Percentiles rank a stretch among this genome's conserved stretches.
phyloP scores from a whole-genome alignment of 176 grass and related monocot genomes.

The Echinochloa phyllopogon region DNA sequence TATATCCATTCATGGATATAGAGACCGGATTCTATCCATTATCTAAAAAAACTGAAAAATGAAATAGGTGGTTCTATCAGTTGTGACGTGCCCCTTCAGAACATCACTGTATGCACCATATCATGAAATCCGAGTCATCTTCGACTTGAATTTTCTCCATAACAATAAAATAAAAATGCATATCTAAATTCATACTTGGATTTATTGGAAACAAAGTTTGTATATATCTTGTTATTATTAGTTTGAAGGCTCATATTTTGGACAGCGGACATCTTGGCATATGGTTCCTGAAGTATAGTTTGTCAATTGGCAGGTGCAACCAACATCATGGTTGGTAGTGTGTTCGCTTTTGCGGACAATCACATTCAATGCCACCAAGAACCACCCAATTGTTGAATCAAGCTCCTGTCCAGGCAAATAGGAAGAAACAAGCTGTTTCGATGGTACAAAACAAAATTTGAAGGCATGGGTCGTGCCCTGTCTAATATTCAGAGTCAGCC shows the following conservation, averaged over 20 bases:
- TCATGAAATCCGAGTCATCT: too few relatives aligned
- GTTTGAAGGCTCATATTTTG: neutral
- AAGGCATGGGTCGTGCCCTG: constrained; percentile 9
- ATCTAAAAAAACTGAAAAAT: too few relatives aligned
- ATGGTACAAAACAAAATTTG: constrained; percentile 36
- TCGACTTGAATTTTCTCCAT: neutral
- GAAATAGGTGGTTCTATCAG: neutral
- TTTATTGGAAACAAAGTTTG: neutral
- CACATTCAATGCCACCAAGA: constrained; percentile 47
- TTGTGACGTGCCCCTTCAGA: neutral
- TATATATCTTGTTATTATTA: neutral
- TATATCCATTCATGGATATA: too few relatives aligned
- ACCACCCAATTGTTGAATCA: constrained; percentile 25
- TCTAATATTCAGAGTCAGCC: neutral
- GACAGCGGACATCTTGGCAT: constrained; percentile 22
- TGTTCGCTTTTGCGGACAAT: constrained; percentile 49
- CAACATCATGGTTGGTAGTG: constrained; percentile 27
- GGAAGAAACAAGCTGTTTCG: constrained; percentile 36
- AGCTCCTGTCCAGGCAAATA: constrained; percentile 35
- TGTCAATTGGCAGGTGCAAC: constrained; percentile 38
- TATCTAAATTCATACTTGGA: neutral
- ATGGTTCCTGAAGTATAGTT: constrained; percentile 36
- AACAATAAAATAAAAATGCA: neutral
- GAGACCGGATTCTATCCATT: too few relatives aligned
- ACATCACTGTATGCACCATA: too few relatives aligned